Conservation (phyloP, 768 basidiomycete genomes). For the Tricholoma sp. region DNA sequence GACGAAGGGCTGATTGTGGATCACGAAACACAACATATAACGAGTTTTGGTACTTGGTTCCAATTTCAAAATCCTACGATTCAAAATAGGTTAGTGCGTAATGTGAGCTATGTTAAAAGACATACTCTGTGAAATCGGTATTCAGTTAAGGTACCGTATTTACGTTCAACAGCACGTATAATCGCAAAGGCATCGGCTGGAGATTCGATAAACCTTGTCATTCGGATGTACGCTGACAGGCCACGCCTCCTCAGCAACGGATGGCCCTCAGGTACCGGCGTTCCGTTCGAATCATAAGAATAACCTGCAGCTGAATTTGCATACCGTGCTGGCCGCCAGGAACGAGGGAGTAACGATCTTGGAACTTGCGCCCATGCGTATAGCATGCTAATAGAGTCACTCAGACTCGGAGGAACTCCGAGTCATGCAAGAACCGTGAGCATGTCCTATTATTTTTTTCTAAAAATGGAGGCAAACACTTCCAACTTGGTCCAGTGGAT, state of each 20-base stretch:
- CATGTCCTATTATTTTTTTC: no score
- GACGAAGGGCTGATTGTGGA: conserved; percentile 31
- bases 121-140: conserved; percentile 38
- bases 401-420: no score
- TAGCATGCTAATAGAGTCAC: background rate
- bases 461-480: no score
- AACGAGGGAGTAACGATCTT: background rate
- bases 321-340: background rate
- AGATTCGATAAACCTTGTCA: conserved; percentile 35
- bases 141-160: conserved; percentile 44
- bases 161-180: conserved; percentile 50
- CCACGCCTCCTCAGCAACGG: background rate
- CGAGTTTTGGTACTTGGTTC: conserved; percentile 35
- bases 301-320: background rate
- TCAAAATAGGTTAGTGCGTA: background rate
- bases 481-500: no score
- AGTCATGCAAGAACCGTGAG: background rate
- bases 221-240: conserved; percentile 32
- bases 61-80: conserved; percentile 43
- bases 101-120: background rate
- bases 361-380: background rate
- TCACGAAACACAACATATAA: conserved; percentile 43
- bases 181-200: conserved; percentile 48
- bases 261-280: background rate
- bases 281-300: background rate